A percentile compares a stretch with the other conserved stretches of the same genome.
Conservation (phyloP, 257 asterid genomes). For the Nicotiana obtusifolia region DNA sequence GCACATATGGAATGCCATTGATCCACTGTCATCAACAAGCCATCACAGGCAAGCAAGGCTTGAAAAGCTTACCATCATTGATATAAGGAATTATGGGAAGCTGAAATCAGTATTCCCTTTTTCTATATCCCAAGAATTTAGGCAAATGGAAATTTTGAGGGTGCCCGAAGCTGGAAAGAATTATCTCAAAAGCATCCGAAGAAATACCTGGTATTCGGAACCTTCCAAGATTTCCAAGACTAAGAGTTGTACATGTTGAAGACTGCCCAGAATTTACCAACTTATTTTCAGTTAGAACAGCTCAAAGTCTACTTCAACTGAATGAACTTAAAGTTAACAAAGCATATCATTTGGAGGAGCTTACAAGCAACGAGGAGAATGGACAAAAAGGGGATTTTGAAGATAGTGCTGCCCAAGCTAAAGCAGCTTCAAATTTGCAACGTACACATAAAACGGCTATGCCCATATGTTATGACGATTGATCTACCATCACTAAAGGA, state of each 20-base stretch:
- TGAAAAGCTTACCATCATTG: not conserved
- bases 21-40: not conserved
- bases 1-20: not conserved
- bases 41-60: not conserved
- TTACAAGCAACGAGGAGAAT: too few relatives aligned
- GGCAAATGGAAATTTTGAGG: slow-evolving; percentile 5
- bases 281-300: slow-evolving; percentile 3
- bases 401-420: slow-evolving; percentile 9
- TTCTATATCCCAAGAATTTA: not conserved
- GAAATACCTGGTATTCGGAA: not conserved
- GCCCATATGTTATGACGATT: not conserved
- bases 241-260: not conserved
- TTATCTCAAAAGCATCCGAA: not conserved
- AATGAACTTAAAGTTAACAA: not conserved
- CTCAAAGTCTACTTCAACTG: not conserved
- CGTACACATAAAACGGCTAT: slow-evolving; percentile 3
- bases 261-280: not conserved
- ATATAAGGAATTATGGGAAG: not conserved
- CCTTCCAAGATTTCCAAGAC: not conserved
- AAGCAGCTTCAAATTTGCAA: not conserved
- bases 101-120: not conserved
- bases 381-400: too few relatives aligned
- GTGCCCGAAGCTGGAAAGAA: not conserved
- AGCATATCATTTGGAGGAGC: not conserved
- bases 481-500: slow-evolving; percentile 16